Evolutionary conservation across 345 rosid genomes (phyloP).

Genomic region (Euphorbia peplus): DNA sequence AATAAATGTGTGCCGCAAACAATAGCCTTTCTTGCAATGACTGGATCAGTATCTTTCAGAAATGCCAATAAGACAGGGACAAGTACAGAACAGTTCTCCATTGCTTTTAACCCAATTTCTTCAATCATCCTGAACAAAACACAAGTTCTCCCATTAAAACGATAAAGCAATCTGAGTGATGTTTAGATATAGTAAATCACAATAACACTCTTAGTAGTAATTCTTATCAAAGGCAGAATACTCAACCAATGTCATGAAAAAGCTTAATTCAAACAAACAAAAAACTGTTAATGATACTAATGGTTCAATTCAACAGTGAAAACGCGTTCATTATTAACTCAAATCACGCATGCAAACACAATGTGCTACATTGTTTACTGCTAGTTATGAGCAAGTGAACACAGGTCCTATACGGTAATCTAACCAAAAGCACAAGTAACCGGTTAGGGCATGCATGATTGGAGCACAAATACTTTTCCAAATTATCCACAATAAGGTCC

Average conservation of each 20-base stretch:
- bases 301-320: too few species aligned
- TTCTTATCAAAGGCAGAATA: too few species aligned
- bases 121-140: constrained; percentile 59
- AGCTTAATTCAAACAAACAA: too few species aligned
- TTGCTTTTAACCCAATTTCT: constrained; percentile 62
- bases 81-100: constrained; percentile 54
- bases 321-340: too few species aligned
- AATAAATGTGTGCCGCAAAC: constrained; percentile 59
- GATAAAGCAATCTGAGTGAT: not conserved
- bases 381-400: not conserved
- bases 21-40: constrained; percentile 63
- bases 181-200: too few species aligned
- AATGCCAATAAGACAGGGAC: constrained; percentile 56
- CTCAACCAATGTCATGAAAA: too few species aligned
- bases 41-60: constrained; percentile 54
- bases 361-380: not conserved
- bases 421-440: not conserved
- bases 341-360: not conserved
- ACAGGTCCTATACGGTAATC: too few species aligned
- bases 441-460: not conserved
- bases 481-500: not conserved
- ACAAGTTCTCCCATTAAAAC: not conserved
- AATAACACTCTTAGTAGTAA: too few species aligned
- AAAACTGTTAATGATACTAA: too few species aligned
- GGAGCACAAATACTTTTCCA: not conserved